phyloP scores from a whole-genome alignment of 805 yeast genomes.

The Ogataea sp. region DNA sequence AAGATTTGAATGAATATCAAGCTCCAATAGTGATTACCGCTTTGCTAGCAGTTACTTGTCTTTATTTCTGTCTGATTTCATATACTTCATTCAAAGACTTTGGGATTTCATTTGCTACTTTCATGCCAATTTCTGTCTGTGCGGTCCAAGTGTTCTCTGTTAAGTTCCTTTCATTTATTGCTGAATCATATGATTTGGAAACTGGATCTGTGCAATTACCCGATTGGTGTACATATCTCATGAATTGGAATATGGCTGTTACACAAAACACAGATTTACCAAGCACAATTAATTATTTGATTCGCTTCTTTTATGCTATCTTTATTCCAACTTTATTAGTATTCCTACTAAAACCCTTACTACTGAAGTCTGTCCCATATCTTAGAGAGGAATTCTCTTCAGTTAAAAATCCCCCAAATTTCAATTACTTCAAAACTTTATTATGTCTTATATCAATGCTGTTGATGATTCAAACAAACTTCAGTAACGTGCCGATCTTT shows the following conservation, averaged over 20 bases:
- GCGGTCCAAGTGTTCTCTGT: slow-evolving; percentile 20
- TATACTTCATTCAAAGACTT: slow-evolving; percentile 5
- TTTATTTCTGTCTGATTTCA: slow-evolving; percentile 5
- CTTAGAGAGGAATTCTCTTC: neutral
- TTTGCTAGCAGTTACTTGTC: slow-evolving; percentile 10
- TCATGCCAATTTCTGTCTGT: slow-evolving; percentile 38
- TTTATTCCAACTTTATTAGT: slow-evolving; percentile 11
- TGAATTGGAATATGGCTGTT: slow-evolving; percentile 23
- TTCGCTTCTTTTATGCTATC: slow-evolving; percentile 13
- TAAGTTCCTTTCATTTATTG: slow-evolving; percentile 19
- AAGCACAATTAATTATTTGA: slow-evolving; percentile 15
- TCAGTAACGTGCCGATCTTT: slow-evolving; percentile 47
- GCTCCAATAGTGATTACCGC: slow-evolving; percentile 16
- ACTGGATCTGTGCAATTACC: slow-evolving; percentile 11
- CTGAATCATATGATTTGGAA: slow-evolving; percentile 18
- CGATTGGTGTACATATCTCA: slow-evolving; percentile 12
- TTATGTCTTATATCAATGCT: slow-evolving; percentile 30
- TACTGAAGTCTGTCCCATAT: neutral
- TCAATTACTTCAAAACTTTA: slow-evolving; percentile 26
- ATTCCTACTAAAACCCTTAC: slow-evolving; percentile 11
- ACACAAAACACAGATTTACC: slow-evolving; percentile 23
- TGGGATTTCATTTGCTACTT: slow-evolving; percentile 22
- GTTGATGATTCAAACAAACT: slow-evolving; percentile 47
- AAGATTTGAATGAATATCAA: slow-evolving; percentile 7
- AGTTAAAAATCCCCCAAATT: neutral